Evolutionary conservation across 768 basidiomycete species (phyloP), one percentile per base, ranked within the genome.

Genomic region (Strobilomyces echinocephalus): DNA sequence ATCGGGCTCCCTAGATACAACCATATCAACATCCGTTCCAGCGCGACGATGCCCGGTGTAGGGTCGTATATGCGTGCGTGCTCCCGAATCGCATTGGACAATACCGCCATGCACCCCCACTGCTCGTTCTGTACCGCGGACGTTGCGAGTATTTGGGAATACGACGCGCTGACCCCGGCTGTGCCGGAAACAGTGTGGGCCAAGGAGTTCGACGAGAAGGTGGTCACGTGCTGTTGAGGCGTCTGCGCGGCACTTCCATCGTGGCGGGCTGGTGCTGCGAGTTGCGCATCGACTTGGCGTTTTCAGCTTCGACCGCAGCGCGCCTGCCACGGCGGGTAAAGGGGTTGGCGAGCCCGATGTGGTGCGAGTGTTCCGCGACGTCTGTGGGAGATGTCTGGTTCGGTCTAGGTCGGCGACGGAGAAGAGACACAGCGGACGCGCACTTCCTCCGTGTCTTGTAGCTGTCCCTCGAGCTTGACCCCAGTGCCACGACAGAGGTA

Each of bases 401-500:
- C 28, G 16, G 10, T 18, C 44, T 33, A 30, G 31, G 6, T 42
- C 40, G 44, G 6, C 15, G 12, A 16, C 0, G 15, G n/a, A 35
- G 30, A n/a, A 8, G 34, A 43, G 46, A 5, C 69, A 91, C 89
- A 92, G 62, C 85, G 89, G 24, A 86, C 90, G 36, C 90, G 85
- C 30, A 92, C 84, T 73, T 90, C 81, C 31, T 88, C 82, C 0
- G 80, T 81, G 90, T 92, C 70, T 92, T 92, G 76, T 83, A 92
- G 70, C 59, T 77, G 74, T 33, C 90, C 90, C 57, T 92, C 90
- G 55, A 92, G 80, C 90, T 92, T n/a, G 21, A 41, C 14, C n/a
- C n/a, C n/a, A n/a, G n/a, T n/a, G n/a, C n/a, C n/a, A n/a, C n/a
- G n/a, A n/a, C n/a, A n/a, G n/a, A n/a, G n/a, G n/a, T n/a, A n/a